Base-by-base conservation (phyloP, 257 asterid species). In the Gynochthodes officinalis region DNA sequence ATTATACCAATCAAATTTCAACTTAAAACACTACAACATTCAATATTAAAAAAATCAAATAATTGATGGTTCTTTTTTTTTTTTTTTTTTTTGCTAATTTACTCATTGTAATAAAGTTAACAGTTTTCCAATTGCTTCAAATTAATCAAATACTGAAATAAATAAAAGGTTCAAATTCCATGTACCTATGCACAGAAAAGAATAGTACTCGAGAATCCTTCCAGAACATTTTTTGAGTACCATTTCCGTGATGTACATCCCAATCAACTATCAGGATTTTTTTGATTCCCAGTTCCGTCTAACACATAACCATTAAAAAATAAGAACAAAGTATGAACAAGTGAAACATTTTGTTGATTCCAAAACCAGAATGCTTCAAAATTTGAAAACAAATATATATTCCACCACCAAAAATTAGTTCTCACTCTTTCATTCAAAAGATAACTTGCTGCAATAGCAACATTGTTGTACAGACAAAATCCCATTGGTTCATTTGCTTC, bases 221-320 rank as follows among this genome's bases (percentile, higher is more conserved):
- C 87, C 90, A 95, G 79, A 95, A 95, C 87, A 81, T 89, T 52
- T 90, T 88, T 73, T 95, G 99, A 81, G 99, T 95, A 69, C 96
- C 99, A 83, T 95, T 94, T 78, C 98, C 99, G 81, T 95, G 99
- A 76, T 95, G 99, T 16, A 92, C 99, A 83, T 95, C 99, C 99
- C 99, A 95, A 70, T 95, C 99, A 79, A 95, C 97, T 74, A 95
- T 90, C 70, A 95, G 79, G 75, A 95, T 82, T 82, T 89, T 95
- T 35, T 75, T 86, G 77, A 95, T 84, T 69, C 96, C 96, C 85
- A 94, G 82, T 18, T 91, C 97, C 13, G 74, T 81, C 97, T 92
- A 82, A 85, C 77, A 44, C 43, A 76, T 7, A 62, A 63, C 64
- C 69, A 64, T 49, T 15, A 33, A 27, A 28, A 54, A 21, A 77